Conservation (phyloP, 1,139 yeast species). For the Diutina catenulata region DNA sequence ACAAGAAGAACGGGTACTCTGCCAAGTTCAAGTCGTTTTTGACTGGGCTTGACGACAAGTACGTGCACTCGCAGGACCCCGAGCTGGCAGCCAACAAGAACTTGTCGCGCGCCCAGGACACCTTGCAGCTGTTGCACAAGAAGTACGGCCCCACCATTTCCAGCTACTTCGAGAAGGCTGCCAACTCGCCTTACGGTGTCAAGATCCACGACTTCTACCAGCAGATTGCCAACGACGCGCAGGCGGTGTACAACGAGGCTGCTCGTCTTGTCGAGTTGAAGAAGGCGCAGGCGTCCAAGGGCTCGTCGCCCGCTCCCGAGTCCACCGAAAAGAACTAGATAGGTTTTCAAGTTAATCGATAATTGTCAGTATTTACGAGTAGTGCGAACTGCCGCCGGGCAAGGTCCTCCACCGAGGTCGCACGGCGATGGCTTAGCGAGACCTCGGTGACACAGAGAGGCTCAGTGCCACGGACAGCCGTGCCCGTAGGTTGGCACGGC, state of each 20-base stretch:
- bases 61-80: constrained; percentile 44
- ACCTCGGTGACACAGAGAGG: no score
- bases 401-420: no score
- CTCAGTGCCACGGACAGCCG: no score
- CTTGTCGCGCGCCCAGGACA: constrained; percentile 9
- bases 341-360: no score
- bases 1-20: constrained; percentile 53
- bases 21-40: constrained; percentile 45
- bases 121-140: constrained; percentile 10
- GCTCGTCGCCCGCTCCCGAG: no score
- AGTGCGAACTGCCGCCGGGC: no score
- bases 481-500: no score
- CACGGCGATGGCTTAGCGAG: no score
- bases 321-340: no score
- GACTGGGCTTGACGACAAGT: constrained; percentile 43
- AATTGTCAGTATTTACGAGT: no score
- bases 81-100: constrained; percentile 11
- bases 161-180: constrained; percentile 38
- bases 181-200: constrained; percentile 32
- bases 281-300: constrained; percentile 13
- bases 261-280: constrained; percentile 53
- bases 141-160: constrained; percentile 19
- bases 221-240: constrained; percentile 41
- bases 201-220: constrained; percentile 42
- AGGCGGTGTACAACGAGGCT: constrained; percentile 64